phyloP scores from a whole-genome alignment of 129 eudicot genomes.

The Escallonia rubra region DNA sequence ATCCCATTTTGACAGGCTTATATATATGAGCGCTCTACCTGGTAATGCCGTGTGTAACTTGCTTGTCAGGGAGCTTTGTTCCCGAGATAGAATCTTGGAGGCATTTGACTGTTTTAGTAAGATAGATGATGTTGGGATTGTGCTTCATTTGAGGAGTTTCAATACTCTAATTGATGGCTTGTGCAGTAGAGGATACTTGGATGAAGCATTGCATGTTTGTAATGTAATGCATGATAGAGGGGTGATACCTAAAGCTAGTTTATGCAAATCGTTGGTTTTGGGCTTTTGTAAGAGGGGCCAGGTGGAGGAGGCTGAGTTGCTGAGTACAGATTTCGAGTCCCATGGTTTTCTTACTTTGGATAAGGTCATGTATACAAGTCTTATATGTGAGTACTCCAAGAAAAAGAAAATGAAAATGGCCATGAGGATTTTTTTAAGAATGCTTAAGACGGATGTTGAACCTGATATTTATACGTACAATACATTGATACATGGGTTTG shows the following conservation, averaged over 20 bases:
- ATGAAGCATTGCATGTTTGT: slow-evolving; percentile 51
- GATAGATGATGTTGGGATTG: slow-evolving; percentile 29
- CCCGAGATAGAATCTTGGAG: slow-evolving; percentile 33
- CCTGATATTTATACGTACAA: slow-evolving; percentile 55
- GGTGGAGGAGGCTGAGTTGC: slow-evolving; percentile 53
- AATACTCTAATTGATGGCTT: slow-evolving; percentile 47
- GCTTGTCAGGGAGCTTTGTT: slow-evolving; percentile 28
- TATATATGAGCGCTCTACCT: slow-evolving; percentile 6
- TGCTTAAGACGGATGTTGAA: slow-evolving; percentile 54
- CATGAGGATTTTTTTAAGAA: slow-evolving; percentile 48
- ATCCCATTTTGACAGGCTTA: slow-evolving; percentile 31
- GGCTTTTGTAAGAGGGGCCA: slow-evolving; percentile 53
- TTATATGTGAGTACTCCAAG: slow-evolving; percentile 51
- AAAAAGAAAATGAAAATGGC: slow-evolving; percentile 55
- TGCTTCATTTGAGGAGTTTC: slow-evolving; percentile 40
- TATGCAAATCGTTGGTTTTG: slow-evolving; percentile 47
- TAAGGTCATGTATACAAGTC: slow-evolving; percentile 55
- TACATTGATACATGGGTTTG: slow-evolving; percentile 54
- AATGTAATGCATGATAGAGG: slow-evolving; percentile 51
- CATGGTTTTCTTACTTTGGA: slow-evolving; percentile 38
- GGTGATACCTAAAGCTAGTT: slow-evolving; percentile 36
- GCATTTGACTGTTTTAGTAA: slow-evolving; percentile 36
- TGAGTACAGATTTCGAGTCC: slow-evolving; percentile 52
- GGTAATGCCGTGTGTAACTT: slow-evolving; percentile 25
- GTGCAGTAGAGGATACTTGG: slow-evolving; percentile 44